Percentiles rank a stretch among this genome's conserved stretches.
These are phyloP conservation scores for Trametes meyenii DNA, from an alignment of 768 basidiomycete genomes.

Conservation along the genomic window DNA sequence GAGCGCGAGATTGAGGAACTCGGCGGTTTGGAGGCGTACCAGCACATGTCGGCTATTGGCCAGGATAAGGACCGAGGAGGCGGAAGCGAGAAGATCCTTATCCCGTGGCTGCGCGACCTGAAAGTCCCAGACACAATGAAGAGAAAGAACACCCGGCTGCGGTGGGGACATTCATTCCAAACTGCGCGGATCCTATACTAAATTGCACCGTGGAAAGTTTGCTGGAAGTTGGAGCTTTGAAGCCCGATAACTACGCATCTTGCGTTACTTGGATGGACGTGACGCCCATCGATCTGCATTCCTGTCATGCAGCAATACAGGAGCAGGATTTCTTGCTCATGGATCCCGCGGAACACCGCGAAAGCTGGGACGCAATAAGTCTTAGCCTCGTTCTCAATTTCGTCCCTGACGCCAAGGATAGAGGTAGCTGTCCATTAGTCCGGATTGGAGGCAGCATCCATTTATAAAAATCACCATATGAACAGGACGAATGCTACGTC, in stretches of 20 bases:
- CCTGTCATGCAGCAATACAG: conserved; percentile 78
- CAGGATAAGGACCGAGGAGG: conserved; percentile 84
- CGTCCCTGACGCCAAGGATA: conserved; percentile 68
- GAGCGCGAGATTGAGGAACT: conserved; percentile 62
- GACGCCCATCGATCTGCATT: conserved; percentile 81
- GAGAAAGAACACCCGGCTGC: conserved; percentile 33
- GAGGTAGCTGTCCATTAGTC: conserved; percentile 54
- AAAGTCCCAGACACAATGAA: conserved; percentile 26
- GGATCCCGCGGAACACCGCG: conserved; percentile 49
- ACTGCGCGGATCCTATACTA: too few species aligned
- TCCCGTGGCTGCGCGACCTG: conserved; percentile 72
- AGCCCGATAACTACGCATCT: conserved; percentile 75
- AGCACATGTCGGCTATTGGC: conserved; percentile 80
- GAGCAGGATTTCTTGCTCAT: conserved; percentile 86
- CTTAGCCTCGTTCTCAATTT: conserved; percentile 92
- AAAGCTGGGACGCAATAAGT: conserved; percentile 78
- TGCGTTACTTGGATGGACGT: conserved; percentile 72
- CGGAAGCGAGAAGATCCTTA: conserved; percentile 80
- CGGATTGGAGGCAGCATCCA: background rate
- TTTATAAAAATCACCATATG: background rate
- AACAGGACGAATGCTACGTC: conserved; percentile 69
- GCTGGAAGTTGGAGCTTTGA: conserved; percentile 87
- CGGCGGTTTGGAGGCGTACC: conserved; percentile 83
- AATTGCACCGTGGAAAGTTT: conserved; percentile 48
- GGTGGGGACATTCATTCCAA: conserved; percentile 10